Evolutionary conservation across 2,329 filamentous ascomycete genomes (phyloP).

Genomic region (Hymenoscyphus fraxineus): DNA sequence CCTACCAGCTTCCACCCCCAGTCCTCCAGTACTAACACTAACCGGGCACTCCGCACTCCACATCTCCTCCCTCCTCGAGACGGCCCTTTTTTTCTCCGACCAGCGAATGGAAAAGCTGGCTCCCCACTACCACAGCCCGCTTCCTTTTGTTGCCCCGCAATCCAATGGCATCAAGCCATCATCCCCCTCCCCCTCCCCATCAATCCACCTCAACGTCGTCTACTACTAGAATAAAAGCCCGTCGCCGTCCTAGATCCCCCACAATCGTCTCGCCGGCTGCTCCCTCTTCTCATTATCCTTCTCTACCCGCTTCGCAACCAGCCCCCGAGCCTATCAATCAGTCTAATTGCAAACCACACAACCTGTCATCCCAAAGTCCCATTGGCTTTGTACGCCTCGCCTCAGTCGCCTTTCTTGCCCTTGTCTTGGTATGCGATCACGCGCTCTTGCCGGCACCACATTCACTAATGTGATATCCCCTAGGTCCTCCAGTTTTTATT

Average conservation of each 20-base stretch:
- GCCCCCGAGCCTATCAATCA: constrained; percentile 19
- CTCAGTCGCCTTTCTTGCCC: constrained; percentile 31
- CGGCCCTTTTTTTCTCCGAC: constrained; percentile 6
- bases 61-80: not conserved
- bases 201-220: constrained; percentile 30
- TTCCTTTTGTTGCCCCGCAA: constrained; percentile 12
- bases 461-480: constrained; percentile 12
- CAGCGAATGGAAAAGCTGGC: constrained; percentile 6
- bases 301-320: constrained; percentile 13
- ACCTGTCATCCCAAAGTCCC: constrained; percentile 26
- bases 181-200: constrained; percentile 1
- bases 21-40: not conserved
- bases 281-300: not conserved
- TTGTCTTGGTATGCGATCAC: constrained; percentile 32
- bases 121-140: constrained; percentile 9
- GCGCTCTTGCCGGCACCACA: constrained; percentile 8
- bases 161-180: not conserved
- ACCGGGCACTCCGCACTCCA: not conserved
- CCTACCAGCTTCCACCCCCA: no score
- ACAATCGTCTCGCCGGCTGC: constrained; percentile 11
- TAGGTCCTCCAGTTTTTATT: constrained; percentile 53
- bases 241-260: constrained; percentile 20
- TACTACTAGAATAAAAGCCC: constrained; percentile 26
- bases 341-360: constrained; percentile 21
- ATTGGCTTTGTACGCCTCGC: constrained; percentile 34